Evolutionary conservation across 2,329 filamentous ascomycete genomes (phyloP).

Genomic region (Penicillium sp.): DNA sequence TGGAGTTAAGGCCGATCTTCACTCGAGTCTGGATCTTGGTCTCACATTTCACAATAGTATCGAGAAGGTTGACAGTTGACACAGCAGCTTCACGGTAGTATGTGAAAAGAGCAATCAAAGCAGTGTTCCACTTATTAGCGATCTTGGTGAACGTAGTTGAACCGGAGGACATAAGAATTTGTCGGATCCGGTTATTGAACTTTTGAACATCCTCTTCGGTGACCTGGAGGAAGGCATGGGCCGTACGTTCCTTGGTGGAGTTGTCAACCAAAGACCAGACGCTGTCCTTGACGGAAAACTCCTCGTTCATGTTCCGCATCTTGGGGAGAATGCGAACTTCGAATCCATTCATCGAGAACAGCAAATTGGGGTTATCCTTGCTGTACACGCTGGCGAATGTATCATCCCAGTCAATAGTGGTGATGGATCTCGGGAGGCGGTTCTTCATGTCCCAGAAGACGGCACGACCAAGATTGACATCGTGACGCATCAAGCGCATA

Average conservation of each 20-base stretch:
- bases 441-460: slow-evolving; percentile 99
- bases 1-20: slow-evolving; percentile 97
- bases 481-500: slow-evolving; percentile 97
- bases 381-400: slow-evolving; percentile 98
- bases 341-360: slow-evolving; percentile 98
- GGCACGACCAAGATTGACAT: slow-evolving; percentile 94
- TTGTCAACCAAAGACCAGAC: slow-evolving; percentile 98
- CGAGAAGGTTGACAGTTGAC: slow-evolving; percentile 87
- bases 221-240: slow-evolving; percentile 94
- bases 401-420: slow-evolving; percentile 98
- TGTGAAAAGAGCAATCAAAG: slow-evolving; percentile 92
- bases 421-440: slow-evolving; percentile 86
- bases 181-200: slow-evolving; percentile 97
- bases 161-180: slow-evolving; percentile 99
- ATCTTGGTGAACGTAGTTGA: slow-evolving; percentile 99
- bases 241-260: slow-evolving; percentile 92
- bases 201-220: slow-evolving; percentile 98
- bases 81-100: slow-evolving; percentile 98
- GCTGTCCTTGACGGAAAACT: slow-evolving; percentile 96
- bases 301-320: slow-evolving; percentile 89
- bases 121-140: slow-evolving; percentile 99
- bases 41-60: slow-evolving; percentile 98
- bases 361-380: slow-evolving; percentile 90
- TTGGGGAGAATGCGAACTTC: slow-evolving; percentile 96
- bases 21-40: slow-evolving; percentile 99